Percentiles rank a stretch among this genome's conserved stretches.
phyloP scores from a whole-genome alignment of 1,139 yeast genomes.

The Debaryomyces sp. region DNA sequence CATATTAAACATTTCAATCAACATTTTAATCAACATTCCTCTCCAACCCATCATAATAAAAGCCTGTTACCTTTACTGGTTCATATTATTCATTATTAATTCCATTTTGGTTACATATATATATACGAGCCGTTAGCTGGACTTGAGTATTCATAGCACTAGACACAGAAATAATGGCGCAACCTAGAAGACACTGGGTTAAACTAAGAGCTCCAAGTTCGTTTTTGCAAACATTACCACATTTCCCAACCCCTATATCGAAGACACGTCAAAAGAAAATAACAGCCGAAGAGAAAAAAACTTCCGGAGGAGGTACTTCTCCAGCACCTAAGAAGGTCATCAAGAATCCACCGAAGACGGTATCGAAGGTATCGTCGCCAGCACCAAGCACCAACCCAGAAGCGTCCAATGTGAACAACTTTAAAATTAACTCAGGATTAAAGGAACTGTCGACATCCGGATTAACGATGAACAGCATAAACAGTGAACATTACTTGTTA shows the following conservation, averaged over 20 bases:
- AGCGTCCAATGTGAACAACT: slow-evolving; percentile 16
- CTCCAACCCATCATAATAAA: background rate
- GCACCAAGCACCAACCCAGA: slow-evolving; percentile 16
- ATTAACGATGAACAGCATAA: slow-evolving; percentile 40
- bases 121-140: background rate
- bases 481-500: slow-evolving; percentile 30
- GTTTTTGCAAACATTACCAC: slow-evolving; percentile 38
- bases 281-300: slow-evolving; percentile 31
- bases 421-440: slow-evolving; percentile 42
- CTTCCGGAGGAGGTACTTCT: slow-evolving; percentile 5
- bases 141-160: background rate
- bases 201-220: slow-evolving; percentile 34
- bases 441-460: slow-evolving; percentile 49
- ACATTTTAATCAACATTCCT: background rate
- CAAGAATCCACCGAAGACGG: slow-evolving; percentile 11
- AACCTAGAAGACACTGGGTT: slow-evolving; percentile 37
- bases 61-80: background rate
- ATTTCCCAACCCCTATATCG: slow-evolving; percentile 32
- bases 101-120: background rate
- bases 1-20: background rate
- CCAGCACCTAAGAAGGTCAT: slow-evolving; percentile 8
- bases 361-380: slow-evolving; percentile 26
- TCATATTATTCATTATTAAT: background rate
- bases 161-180: slow-evolving; percentile 24
- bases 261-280: slow-evolving; percentile 34